These are phyloP conservation scores for Lolium multiflorum DNA, from an alignment of 176 grass and related monocot species.

Conservation along the genomic window DNA sequence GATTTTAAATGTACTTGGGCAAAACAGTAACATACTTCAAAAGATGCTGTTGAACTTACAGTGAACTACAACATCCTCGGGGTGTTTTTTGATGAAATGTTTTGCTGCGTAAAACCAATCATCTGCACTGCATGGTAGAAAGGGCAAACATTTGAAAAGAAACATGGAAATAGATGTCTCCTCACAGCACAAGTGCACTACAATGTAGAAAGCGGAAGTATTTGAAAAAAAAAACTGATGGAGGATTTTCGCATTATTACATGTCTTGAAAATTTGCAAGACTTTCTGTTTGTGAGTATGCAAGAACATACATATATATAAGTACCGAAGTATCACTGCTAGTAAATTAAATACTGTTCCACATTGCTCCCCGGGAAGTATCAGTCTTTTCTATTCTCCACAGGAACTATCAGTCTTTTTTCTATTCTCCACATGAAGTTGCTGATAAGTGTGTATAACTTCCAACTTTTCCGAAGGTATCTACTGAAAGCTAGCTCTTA, in stretches of 20 bases:
- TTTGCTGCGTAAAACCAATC: slow-evolving; percentile 84
- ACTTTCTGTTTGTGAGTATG: not conserved
- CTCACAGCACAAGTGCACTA: not conserved
- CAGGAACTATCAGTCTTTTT: not conserved
- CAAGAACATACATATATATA: not conserved
- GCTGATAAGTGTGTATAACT: not conserved
- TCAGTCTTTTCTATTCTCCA: not conserved
- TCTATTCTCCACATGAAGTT: not conserved
- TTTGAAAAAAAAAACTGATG: not conserved
- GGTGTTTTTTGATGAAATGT: slow-evolving; percentile 80
- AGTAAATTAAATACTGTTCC: not conserved
- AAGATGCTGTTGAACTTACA: slow-evolving; percentile 57
- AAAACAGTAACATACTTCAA: not conserved
- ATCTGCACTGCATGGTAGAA: slow-evolving; percentile 72
- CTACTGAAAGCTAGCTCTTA: not conserved
- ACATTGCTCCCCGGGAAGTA: not conserved
- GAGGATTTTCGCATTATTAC: not conserved
- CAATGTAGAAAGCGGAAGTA: not conserved
- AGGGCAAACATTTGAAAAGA: not conserved
- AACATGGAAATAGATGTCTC: slow-evolving; percentile 17
- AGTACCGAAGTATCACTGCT: not conserved
- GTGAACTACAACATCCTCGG: slow-evolving; percentile 82
- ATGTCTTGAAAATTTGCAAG: slow-evolving; percentile 1
- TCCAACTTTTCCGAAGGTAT: not conserved
- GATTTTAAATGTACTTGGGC: not conserved